These are phyloP conservation scores for Neltuma alba DNA, from an alignment of 306 rosid species.

Conservation along the genomic window DNA sequence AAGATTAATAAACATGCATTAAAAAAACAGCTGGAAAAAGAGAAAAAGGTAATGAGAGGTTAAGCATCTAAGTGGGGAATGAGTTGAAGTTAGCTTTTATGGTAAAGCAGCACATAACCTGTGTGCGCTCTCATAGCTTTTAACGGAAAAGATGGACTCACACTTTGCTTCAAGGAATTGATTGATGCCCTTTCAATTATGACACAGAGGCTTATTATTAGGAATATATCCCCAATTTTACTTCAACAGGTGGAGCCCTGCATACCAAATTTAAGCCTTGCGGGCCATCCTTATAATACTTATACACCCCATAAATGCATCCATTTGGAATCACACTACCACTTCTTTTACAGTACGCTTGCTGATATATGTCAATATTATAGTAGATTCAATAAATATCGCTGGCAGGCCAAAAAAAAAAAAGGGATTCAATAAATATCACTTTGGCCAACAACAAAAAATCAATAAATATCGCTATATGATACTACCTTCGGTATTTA, in stretches of 20 bases:
- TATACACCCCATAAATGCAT: constrained; percentile 1
- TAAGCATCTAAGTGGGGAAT: constrained; percentile 45
- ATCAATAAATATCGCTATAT: too few relatives aligned
- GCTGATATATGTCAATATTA: neutral
- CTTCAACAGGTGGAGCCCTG: constrained; percentile 27
- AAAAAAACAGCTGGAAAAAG: neutral
- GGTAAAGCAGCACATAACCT: constrained; percentile 34
- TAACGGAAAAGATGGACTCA: constrained; percentile 40
- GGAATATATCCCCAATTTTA: constrained; percentile 49
- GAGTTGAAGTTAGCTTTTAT: constrained; percentile 39
- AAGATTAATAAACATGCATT: constrained; percentile 5
- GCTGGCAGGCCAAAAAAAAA: too few relatives aligned
- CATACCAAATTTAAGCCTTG: constrained; percentile 32
- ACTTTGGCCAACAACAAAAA: neutral
- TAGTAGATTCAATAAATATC: neutral
- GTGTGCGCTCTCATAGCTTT: constrained; percentile 39
- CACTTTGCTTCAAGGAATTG: constrained; percentile 19
- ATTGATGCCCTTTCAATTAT: constrained; percentile 37
- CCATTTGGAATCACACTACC: constrained; percentile 4
- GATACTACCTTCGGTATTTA: too few relatives aligned
- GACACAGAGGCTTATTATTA: constrained; percentile 4
- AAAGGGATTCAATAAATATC: neutral
- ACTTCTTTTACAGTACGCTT: neutral
- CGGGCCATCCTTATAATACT: neutral
- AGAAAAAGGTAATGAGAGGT: constrained; percentile 19